Conservation (phyloP, 2,329 filamentous ascomycete genomes). For the Cladosporium velox region DNA sequence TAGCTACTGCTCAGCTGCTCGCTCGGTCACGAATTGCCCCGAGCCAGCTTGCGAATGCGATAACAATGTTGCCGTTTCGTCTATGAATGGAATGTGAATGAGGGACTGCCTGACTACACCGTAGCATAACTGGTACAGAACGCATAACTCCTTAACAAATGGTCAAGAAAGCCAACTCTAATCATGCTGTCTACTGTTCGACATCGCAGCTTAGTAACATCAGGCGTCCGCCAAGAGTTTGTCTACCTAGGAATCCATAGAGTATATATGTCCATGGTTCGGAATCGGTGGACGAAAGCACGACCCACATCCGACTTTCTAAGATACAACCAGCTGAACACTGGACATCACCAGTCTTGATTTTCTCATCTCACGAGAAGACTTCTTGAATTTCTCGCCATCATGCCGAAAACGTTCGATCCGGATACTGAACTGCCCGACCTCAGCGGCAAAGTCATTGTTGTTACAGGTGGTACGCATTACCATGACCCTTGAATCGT, state of each 20-base stretch:
- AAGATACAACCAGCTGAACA: too few species aligned
- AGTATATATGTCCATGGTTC: neutral
- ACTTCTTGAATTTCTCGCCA: neutral
- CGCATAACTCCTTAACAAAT: neutral
- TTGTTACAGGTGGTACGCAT: constrained; percentile 44
- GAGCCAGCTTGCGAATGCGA: neutral
- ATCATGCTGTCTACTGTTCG: neutral
- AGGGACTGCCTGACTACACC: neutral
- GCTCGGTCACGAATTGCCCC: neutral
- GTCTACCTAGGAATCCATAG: neutral
- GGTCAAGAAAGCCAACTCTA: neutral
- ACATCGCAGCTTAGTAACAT: neutral
- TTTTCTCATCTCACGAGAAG: neutral
- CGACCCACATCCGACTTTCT: neutral
- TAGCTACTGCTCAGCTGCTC: neutral
- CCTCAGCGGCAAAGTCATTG: constrained; percentile 45
- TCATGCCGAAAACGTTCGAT: constrained; percentile 7
- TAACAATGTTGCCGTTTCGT: neutral
- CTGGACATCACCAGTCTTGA: neutral
- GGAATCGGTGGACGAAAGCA: neutral
- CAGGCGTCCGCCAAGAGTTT: neutral
- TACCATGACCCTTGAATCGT: neutral
- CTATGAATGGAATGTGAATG: neutral
- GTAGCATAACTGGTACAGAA: neutral
- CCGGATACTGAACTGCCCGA: constrained; percentile 40